phyloP scores from a whole-genome alignment of 148 eudicot species.

The Tetragonia tetragonoides region DNA sequence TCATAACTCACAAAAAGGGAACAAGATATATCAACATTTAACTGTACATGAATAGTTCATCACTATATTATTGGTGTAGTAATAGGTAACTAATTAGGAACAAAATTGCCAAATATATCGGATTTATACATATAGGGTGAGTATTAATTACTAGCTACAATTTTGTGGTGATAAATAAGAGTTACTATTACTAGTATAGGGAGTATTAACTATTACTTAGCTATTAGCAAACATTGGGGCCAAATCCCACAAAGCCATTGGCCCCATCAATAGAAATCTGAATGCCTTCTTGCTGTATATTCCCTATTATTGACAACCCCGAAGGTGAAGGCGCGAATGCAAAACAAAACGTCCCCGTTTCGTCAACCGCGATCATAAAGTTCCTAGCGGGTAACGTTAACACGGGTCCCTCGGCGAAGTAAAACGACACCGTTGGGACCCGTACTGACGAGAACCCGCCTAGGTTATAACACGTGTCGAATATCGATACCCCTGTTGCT shows the following conservation, averaged over 20 bases:
- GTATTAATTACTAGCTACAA: too few species aligned
- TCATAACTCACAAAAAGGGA: too few species aligned
- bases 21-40: too few species aligned
- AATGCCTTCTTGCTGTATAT: slow-evolving; percentile 94
- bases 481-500: slow-evolving; percentile 47
- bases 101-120: too few species aligned
- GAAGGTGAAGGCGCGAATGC: slow-evolving; percentile 77
- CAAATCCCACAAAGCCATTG: slow-evolving; percentile 80
- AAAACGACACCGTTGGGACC: slow-evolving; percentile 87
- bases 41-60: too few species aligned
- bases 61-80: too few species aligned
- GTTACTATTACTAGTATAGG: too few species aligned
- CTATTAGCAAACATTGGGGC: slow-evolving; percentile 72
- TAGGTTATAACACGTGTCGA: slow-evolving; percentile 81
- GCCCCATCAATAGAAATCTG: slow-evolving; percentile 83
- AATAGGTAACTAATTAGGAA: too few species aligned
- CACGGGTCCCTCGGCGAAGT: slow-evolving; percentile 69
- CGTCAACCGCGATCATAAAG: slow-evolving; percentile 74
- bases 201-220: background rate
- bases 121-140: too few species aligned
- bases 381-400: slow-evolving; percentile 81
- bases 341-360: slow-evolving; percentile 79
- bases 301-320: slow-evolving; percentile 73
- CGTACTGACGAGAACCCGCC: slow-evolving; percentile 67
- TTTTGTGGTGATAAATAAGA: too few species aligned